Percentiles rank a stretch among this genome's conserved stretches.
Evolutionary conservation across 2,329 filamentous ascomycete genomes (phyloP).

Genomic region (Exophiala aquamarina): DNA sequence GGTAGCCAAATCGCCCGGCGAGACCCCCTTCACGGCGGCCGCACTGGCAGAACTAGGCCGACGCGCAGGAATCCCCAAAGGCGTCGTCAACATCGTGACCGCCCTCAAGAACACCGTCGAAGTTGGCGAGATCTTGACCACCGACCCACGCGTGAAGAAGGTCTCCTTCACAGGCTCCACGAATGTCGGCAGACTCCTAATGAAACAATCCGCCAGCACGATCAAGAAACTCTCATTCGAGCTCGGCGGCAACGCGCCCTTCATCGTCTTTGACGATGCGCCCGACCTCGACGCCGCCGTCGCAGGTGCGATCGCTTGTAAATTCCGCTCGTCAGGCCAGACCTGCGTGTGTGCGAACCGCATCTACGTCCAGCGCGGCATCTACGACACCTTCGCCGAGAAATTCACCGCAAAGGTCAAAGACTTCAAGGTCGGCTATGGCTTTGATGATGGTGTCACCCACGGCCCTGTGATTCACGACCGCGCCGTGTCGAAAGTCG

Average conservation of each 20-base stretch:
- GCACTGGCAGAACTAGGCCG: slow-evolving; percentile 83
- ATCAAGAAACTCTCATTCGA: slow-evolving; percentile 88
- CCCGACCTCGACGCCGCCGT: slow-evolving; percentile 86
- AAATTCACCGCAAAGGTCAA: slow-evolving; percentile 57
- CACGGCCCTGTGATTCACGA: slow-evolving; percentile 66
- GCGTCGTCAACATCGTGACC: slow-evolving; percentile 88
- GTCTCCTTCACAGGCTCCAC: slow-evolving; percentile 87
- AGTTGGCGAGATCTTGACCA: slow-evolving; percentile 75
- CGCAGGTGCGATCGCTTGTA: slow-evolving; percentile 76
- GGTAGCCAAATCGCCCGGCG: slow-evolving; percentile 84
- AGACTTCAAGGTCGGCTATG: slow-evolving; percentile 47
- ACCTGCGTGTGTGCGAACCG: slow-evolving; percentile 82
- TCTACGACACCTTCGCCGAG: slow-evolving; percentile 55
- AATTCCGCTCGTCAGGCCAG: slow-evolving; percentile 93
- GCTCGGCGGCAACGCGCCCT: slow-evolving; percentile 90
- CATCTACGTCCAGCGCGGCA: slow-evolving; percentile 52
- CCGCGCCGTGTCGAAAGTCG: slow-evolving; percentile 76
- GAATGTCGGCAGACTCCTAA: slow-evolving; percentile 70
- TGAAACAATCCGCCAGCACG: slow-evolving; percentile 83
- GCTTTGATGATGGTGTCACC: slow-evolving; percentile 47
- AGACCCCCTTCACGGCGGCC: slow-evolving; percentile 88
- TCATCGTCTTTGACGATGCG: slow-evolving; percentile 90
- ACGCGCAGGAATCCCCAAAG: slow-evolving; percentile 83
- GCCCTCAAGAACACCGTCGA: slow-evolving; percentile 74
- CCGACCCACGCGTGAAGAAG: slow-evolving; percentile 76